Conservation (phyloP, 768 basidiomycete genomes). For the Kwoniella sp. region DNA sequence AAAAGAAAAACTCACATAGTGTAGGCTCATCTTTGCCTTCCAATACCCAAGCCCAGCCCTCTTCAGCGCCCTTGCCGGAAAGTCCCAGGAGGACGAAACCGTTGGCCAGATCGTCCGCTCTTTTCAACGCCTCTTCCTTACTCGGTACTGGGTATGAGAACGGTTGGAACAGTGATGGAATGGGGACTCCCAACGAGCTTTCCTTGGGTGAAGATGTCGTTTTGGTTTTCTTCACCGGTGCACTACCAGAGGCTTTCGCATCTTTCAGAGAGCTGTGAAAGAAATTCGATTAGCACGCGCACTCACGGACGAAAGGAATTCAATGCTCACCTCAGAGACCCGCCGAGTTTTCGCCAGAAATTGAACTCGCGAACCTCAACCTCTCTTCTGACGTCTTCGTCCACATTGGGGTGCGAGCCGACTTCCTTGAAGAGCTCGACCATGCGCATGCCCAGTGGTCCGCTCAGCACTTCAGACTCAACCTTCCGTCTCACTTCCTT, state of each 20-base stretch:
- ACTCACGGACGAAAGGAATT: background rate
- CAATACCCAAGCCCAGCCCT: conserved; percentile 78
- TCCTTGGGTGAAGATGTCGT: conserved; percentile 54
- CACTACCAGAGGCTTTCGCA: background rate
- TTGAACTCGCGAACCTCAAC: conserved; percentile 47
- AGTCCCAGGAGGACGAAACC: conserved; percentile 76
- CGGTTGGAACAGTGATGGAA: conserved; percentile 50
- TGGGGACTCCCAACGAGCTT: conserved; percentile 4
- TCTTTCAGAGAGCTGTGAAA: conserved; percentile 6
- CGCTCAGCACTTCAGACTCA: conserved; percentile 42
- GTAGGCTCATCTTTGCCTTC: conserved; percentile 72
- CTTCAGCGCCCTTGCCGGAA: conserved; percentile 63
- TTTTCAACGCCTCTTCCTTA: conserved; percentile 60
- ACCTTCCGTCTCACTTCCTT: conserved; percentile 51
- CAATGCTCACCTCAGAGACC: conserved; percentile 26
- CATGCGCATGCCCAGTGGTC: conserved; percentile 42
- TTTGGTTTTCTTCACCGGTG: background rate
- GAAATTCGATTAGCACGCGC: background rate
- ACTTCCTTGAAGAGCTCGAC: conserved; percentile 43
- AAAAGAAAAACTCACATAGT: conserved; percentile 62
- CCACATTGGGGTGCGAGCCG: conserved; percentile 37
- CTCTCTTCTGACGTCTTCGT: conserved; percentile 39
- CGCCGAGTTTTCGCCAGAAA: conserved; percentile 45
- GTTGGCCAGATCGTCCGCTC: conserved; percentile 71
- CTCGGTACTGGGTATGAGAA: conserved; percentile 58